These are phyloP conservation scores for Wickerhamomyces sp. DNA, from an alignment of 1,139 yeast genomes.

Conservation along the genomic window DNA sequence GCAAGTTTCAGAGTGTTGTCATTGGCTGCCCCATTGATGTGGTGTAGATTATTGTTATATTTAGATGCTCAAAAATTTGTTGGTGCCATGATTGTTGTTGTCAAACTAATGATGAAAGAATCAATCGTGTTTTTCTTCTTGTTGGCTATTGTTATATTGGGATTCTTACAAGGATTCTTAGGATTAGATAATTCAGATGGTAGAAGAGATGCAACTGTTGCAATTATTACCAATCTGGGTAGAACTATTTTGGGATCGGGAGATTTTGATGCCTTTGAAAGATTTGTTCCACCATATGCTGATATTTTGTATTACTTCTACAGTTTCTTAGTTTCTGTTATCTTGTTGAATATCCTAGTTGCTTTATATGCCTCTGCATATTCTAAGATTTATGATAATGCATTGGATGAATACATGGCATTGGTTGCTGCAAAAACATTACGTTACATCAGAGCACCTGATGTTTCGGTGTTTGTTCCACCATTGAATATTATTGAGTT, in stretches of 20 bases:
- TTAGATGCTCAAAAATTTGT: constrained; percentile 79
- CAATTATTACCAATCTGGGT: constrained; percentile 59
- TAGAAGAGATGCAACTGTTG: constrained; percentile 63
- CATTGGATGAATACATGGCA: constrained; percentile 80
- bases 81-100: constrained; percentile 84
- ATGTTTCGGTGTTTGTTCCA: constrained; percentile 78
- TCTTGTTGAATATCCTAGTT: constrained; percentile 72
- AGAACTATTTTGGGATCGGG: constrained; percentile 73
- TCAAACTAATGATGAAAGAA: constrained; percentile 84
- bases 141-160: constrained; percentile 63
- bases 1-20: constrained; percentile 69
- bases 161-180: constrained; percentile 81
- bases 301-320: constrained; percentile 69
- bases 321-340: constrained; percentile 68
- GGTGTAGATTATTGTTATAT: constrained; percentile 72
- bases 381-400: constrained; percentile 74
- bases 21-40: constrained; percentile 81
- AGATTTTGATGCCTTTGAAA: constrained; percentile 62
- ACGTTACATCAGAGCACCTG: constrained; percentile 84
- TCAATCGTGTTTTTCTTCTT: constrained; percentile 75
- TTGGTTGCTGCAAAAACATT: constrained; percentile 80
- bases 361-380: constrained; percentile 86
- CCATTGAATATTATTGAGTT: constrained; percentile 76
- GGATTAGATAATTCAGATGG: constrained; percentile 91
- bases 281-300: constrained; percentile 83